These are phyloP conservation scores for Diutina neorugosa DNA, from an alignment of 1,139 yeast species.

Conservation along the genomic window DNA sequence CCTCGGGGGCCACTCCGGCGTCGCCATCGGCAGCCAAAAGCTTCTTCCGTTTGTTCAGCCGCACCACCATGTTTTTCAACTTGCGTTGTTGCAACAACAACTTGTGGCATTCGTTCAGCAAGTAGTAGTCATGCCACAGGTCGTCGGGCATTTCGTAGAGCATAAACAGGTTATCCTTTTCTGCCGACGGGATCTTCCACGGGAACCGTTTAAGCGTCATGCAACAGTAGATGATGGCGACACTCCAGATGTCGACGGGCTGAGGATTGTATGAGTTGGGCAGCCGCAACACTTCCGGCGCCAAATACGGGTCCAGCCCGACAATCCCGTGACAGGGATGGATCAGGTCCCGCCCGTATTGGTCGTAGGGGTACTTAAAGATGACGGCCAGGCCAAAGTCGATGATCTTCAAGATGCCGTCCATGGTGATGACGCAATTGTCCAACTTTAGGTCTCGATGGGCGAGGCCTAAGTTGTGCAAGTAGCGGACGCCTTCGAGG, in stretches of 20 bases:
- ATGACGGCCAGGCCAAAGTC: slow-evolving; percentile 97
- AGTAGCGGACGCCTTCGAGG: slow-evolving; percentile 68
- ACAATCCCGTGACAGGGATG: slow-evolving; percentile 76
- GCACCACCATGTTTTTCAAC: slow-evolving; percentile 28
- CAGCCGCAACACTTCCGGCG: slow-evolving; percentile 82
- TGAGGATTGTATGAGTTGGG: slow-evolving; percentile 67
- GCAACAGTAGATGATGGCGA: slow-evolving; percentile 91
- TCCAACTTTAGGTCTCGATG: slow-evolving; percentile 93
- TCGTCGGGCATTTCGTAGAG: slow-evolving; percentile 44
- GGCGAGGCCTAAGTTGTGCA: slow-evolving; percentile 84
- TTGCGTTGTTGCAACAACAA: slow-evolving; percentile 33
- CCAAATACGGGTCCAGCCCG: slow-evolving; percentile 95
- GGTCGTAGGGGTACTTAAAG: slow-evolving; percentile 82
- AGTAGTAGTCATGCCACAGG: slow-evolving; percentile 38
- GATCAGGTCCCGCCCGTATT: slow-evolving; percentile 37
- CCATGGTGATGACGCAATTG: slow-evolving; percentile 79
- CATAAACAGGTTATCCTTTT: slow-evolving; percentile 74
- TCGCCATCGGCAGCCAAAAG: slow-evolving; percentile 8
- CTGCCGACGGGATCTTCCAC: slow-evolving; percentile 24
- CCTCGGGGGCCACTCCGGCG: not conserved
- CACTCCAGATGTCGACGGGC: slow-evolving; percentile 91
- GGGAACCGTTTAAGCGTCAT: slow-evolving; percentile 92
- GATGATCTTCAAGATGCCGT: slow-evolving; percentile 82
- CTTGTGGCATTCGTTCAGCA: slow-evolving; percentile 39
- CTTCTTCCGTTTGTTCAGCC: slow-evolving; percentile 33